These are phyloP conservation scores for Saccharomycopsis fodiens DNA, from an alignment of 805 yeast genomes.

Conservation along the genomic window DNA sequence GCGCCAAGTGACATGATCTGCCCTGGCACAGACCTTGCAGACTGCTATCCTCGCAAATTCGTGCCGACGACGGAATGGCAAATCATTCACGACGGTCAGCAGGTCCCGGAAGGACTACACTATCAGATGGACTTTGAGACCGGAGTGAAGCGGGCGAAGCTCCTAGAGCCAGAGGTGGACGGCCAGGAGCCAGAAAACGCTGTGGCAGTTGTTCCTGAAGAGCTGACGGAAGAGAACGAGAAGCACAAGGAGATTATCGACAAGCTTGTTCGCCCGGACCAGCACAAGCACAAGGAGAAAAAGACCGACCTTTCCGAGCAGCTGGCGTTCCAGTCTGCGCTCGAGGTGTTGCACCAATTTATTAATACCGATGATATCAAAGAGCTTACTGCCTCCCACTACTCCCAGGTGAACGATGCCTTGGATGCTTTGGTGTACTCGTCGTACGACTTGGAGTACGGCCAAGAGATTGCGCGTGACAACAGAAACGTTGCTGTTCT, in stretches of 20 bases:
- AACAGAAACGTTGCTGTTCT: conserved; percentile 10
- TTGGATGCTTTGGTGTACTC: conserved; percentile 16
- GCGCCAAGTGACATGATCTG: conserved; percentile 28
- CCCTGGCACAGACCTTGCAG: conserved; percentile 33
- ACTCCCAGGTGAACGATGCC: conserved; percentile 3
- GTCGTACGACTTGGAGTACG: conserved; percentile 17
- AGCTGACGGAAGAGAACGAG: neutral
- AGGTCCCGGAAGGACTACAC: conserved; percentile 65
- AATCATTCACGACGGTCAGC: conserved; percentile 58
- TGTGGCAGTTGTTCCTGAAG: conserved; percentile 15
- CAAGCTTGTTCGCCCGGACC: neutral
- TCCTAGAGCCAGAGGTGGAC: conserved; percentile 29
- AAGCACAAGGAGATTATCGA: neutral
- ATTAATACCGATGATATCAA: neutral
- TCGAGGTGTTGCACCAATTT: neutral
- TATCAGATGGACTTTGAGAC: conserved; percentile 63
- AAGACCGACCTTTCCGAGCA: neutral
- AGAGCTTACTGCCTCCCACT: neutral
- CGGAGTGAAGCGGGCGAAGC: conserved; percentile 59
- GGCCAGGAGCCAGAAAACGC: conserved; percentile 17
- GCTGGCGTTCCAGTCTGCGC: neutral
- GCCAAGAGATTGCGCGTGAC: conserved; percentile 15
- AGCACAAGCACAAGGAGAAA: neutral
- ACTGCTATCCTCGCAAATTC: conserved; percentile 61
- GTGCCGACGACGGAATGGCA: conserved; percentile 66